A percentile compares a stretch with the other conserved stretches of the same genome.
Conservation (phyloP, 352 stramenopile genomes). For the Saprolegnia diclina region DNA sequence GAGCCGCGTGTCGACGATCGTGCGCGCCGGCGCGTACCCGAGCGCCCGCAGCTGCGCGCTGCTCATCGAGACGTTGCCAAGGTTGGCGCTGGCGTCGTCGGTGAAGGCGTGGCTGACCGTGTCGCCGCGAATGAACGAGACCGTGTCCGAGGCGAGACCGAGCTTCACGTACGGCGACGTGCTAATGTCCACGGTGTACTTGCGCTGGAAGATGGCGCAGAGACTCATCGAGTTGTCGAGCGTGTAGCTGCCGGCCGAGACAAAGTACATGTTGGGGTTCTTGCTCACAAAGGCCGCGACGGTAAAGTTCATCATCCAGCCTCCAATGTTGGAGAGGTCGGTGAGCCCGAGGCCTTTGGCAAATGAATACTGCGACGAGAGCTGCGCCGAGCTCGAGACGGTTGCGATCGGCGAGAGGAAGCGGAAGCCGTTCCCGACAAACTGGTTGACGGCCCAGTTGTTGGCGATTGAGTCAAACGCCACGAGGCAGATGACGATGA, state of each 20-base stretch:
- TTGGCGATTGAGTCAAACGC: neutral
- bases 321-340: constrained; percentile 6
- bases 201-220: neutral
- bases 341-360: neutral
- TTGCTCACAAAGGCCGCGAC: neutral
- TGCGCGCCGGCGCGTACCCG: neutral
- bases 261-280: neutral
- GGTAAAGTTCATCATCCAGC: constrained; percentile 6
- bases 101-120: neutral
- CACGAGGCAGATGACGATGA: neutral
- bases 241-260: constrained; percentile 1
- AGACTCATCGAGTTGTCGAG: neutral
- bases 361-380: constrained; percentile 1
- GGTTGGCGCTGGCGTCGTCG: neutral
- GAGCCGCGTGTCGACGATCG: neutral
- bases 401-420: constrained; percentile 5
- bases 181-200: neutral
- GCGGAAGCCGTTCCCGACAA: constrained; percentile 9
- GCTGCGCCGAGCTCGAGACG: neutral
- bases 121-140: neutral
- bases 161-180: neutral
- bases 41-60: neutral
- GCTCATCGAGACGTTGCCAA: neutral
- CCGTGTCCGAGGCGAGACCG: neutral
- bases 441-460: constrained; percentile 18